Conservation (phyloP, 306 rosid species). For the Delonix regia region DNA sequence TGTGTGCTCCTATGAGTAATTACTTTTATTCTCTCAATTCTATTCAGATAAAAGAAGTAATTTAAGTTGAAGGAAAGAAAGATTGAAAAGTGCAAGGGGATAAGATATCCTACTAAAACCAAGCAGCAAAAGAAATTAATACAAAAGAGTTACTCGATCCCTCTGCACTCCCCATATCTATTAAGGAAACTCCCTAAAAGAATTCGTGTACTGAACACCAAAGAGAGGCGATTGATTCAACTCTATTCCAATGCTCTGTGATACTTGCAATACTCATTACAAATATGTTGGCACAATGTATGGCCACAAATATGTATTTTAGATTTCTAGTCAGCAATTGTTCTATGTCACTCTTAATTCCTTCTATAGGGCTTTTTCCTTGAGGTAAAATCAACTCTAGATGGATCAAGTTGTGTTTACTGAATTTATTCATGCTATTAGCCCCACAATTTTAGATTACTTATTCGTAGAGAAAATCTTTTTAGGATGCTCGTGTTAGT, state of each 20-base stretch:
- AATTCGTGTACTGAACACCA: not conserved
- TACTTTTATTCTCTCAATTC: not conserved
- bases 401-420: not conserved
- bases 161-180: not conserved
- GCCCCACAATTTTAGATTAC: conserved; percentile 13
- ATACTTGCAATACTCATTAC: conserved; percentile 16
- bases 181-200: not conserved
- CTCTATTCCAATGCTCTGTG: not conserved
- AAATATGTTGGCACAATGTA: conserved; percentile 11
- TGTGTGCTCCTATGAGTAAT: conserved; percentile 12
- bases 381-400: conserved; percentile 3
- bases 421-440: conserved; percentile 18
- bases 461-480: conserved; percentile 5
- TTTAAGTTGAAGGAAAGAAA: not conserved
- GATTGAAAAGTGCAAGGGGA: not conserved
- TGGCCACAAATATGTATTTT: conserved; percentile 5
- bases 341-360: conserved; percentile 5
- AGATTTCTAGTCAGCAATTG: conserved; percentile 17
- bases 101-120: not conserved
- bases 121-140: not conserved
- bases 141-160: not conserved
- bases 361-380: not conserved
- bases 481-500: conserved; percentile 22
- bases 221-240: not conserved
- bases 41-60: not conserved